Evolutionary conservation across 2,329 filamentous ascomycete species (phyloP).

Genomic region (Beauveria sp.): DNA sequence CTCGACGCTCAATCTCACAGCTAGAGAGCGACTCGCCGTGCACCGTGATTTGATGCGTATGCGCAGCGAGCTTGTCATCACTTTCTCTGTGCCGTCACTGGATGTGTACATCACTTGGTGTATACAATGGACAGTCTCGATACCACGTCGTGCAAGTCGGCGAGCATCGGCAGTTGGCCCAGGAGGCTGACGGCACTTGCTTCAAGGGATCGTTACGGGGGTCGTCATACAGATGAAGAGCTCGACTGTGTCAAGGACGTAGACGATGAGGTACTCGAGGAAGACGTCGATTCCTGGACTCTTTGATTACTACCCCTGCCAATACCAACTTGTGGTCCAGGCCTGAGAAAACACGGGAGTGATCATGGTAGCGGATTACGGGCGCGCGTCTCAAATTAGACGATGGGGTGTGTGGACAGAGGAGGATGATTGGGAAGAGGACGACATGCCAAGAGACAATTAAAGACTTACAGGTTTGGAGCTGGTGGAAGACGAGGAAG

Average conservation of each 20-base stretch:
- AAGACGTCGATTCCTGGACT: constrained; percentile 26
- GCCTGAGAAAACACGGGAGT: constrained; percentile 6
- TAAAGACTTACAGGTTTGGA: constrained; percentile 3
- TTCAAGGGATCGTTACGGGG: background rate
- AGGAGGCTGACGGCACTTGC: background rate
- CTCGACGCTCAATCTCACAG: background rate
- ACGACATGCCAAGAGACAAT: background rate
- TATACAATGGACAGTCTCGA: background rate
- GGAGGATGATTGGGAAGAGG: background rate
- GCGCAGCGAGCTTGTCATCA: background rate
- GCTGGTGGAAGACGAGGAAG: constrained; percentile 13
- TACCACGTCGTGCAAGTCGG: background rate
- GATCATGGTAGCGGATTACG: background rate
- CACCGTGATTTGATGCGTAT: background rate
- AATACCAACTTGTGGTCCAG: constrained; percentile 16
- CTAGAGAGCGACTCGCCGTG: no score
- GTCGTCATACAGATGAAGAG: constrained; percentile 13
- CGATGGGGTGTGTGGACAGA: background rate
- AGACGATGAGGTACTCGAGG: constrained; percentile 22
- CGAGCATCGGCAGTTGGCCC: background rate
- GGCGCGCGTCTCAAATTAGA: constrained; percentile 3
- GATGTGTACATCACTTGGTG: background rate
- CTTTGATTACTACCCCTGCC: constrained; percentile 16
- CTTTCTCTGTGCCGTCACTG: background rate
- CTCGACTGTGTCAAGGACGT: constrained; percentile 32